A percentile compares a stretch with the other conserved stretches of the same genome.
These are phyloP conservation scores for Taiozyma sp. DNA, from an alignment of 1,139 yeast genomes.

Conservation along the genomic window DNA sequence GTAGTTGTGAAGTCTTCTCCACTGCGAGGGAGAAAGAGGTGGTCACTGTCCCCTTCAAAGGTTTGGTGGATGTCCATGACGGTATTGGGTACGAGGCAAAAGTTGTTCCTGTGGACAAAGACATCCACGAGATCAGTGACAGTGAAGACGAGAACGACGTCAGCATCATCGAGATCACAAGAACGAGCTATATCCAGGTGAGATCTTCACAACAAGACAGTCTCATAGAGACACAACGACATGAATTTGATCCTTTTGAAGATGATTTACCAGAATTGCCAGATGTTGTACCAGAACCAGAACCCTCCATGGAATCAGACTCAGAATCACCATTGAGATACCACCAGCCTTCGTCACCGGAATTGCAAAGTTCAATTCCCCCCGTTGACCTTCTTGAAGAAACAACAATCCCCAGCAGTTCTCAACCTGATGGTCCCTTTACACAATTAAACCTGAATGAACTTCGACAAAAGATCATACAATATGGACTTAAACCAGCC, in stretches of 20 bases:
- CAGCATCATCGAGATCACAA: constrained; percentile 23
- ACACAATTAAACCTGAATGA: constrained; percentile 22
- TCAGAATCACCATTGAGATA: neutral
- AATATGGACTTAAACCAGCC: constrained; percentile 35
- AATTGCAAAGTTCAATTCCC: neutral
- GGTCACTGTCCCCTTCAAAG: neutral
- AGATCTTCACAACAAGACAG: neutral
- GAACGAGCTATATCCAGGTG: constrained; percentile 5
- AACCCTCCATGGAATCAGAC: neutral
- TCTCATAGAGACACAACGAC: neutral
- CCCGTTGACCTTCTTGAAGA: neutral
- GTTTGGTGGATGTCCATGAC: neutral
- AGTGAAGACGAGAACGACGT: constrained; percentile 22
- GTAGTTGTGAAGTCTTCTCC: constrained; percentile 14
- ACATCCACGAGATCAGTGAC: constrained; percentile 11
- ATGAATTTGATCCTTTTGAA: neutral
- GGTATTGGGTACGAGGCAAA: constrained; percentile 8
- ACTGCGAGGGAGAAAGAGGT: constrained; percentile 17
- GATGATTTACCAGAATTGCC: neutral
- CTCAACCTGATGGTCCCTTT: neutral
- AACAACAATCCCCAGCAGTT: neutral
- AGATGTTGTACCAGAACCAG: neutral
- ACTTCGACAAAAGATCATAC: constrained; percentile 25
- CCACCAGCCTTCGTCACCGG: neutral
- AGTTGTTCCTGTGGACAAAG: constrained; percentile 8